Base-by-base conservation (phyloP, 2,329 filamentous ascomycete species). In the Paraconiothyrium brasiliense region DNA sequence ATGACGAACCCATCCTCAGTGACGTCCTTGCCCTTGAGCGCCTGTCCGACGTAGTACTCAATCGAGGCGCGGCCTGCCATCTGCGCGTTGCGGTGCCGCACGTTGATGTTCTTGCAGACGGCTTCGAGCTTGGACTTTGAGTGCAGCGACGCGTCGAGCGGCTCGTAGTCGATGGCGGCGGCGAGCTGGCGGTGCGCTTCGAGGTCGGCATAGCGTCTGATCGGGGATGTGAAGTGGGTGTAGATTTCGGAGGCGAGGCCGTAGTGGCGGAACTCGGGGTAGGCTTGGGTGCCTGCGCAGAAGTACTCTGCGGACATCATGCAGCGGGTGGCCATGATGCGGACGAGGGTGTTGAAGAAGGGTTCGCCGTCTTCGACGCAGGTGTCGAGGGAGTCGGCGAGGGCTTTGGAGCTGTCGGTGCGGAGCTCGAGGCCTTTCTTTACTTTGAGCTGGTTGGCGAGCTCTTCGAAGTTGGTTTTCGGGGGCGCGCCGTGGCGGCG, bases 261-360 rank as follows among this genome's bases (percentile, higher is more conserved):
- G 79, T 99, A 99, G 82, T 99, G 96, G 56, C 93, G 89, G 85
- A 97, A 99, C 77, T 98, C 95, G 0, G 93, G 91, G 77, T 95
- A 94, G 0, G 94, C 89, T 77, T 97, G 93, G 7, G 93, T 94
- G 62, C 95, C 95, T 0, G 94, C 92, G 81, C 92, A 95, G 81
- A 99, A 99, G 82, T 99, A 99, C 81, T 99, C 95, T 64, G 95
- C 95, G 57, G 93, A 95, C 85, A 97, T 97, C 95, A 99, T 99
- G 86, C 95, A 99, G 24, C 95, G 90, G 9, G 95, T 99, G 10
- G 95, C 95, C 83, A 99, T 92, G 81, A 99, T 97, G 76, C 95
- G 92, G 70, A 99, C 90, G 27, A 99, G 88, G 2, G 94, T 99
- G 85, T 99, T 99, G 87, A 99, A 98, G 84, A 97, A 99, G 32